Base-by-base conservation (phyloP, 2,329 filamentous ascomycete species). In the Apiospora koreana region DNA sequence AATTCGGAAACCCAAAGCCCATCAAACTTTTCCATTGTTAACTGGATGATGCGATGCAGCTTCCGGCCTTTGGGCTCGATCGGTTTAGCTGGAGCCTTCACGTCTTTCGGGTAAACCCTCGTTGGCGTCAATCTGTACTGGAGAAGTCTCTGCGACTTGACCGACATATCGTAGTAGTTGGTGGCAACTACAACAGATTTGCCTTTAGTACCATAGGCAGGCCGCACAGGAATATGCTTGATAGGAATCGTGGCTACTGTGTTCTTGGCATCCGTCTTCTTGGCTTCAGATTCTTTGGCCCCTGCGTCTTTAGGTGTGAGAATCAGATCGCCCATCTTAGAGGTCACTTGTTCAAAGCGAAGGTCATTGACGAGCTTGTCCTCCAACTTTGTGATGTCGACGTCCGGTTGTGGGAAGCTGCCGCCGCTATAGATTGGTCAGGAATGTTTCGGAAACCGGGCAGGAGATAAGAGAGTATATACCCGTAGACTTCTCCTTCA, bases 121-220 rank as follows among this genome's bases (percentile, higher is more conserved):
- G 71, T 74, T 14, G 84, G 81, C 1, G 81, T 77, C 12, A 89
- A 71, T 2, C 79, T 80, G 75, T 89, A 89, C 70, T 82, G 85
- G 75, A 81, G 84, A 5, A 88, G 70, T 0, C 73, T 71, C 1
- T 79, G 74, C 0, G 78, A 74, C 50, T 81, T 80, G 9, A 85
- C 72, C 8, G 80, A 75, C 65, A 89, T 70, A 1, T 78, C 78
- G 73, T 87, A 89, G 73, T 86, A 89, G 76, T 90, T 89, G 5
- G 86, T 80, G 86, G 86, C 89, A 0, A 89, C 79, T 1, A 79
- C 74, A 2, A 87, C 82, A 0, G 76, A 62, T 1, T 65, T 77
- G 4, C 87, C 88, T 6, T 73, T 73, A 3, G 76, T 81, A 25
- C 87, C 86, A 72, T 84, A 89, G 1, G 82, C 83, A 25, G 88